Base-by-base conservation (phyloP, 352 stramenopile genomes). In the Pythium utonaiense region DNA sequence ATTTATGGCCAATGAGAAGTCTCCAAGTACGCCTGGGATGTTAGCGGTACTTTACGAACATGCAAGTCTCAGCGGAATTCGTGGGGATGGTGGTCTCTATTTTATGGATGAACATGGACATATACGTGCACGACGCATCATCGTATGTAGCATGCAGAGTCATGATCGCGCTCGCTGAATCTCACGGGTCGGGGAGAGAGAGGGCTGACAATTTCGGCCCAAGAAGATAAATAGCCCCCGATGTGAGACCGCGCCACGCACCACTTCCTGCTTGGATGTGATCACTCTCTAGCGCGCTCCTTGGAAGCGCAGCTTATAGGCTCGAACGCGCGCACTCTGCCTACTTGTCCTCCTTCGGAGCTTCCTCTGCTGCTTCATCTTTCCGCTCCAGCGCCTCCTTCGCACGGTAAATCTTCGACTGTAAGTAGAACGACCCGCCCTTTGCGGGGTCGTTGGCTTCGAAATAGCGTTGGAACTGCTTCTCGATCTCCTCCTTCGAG, bases 381-480 rank as follows among this genome's bases (percentile, higher is more conserved):
- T 77, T 72, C 44, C 16, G 36, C 52, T 93, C 80, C 34, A 97
- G 73, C 47, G 84, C 84, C 74, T 97, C 90, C 66, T 94, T 95
- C 13, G 90, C 89, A 47, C 89, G 77, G 69, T 82, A 97, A 63
- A 97, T 93, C 76, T 97, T 97, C 55, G 86, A 96, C 70, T 97
- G 90, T 44, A 97, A 56, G 67, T 97, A 97, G 69, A 96, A 97
- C 31, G 89, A 97, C 27, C 90, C 90, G 31, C 89, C 90, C 61
- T 95, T 96, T 42, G 76, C 73, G 12, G 90, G 89, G 62, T 96
- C 88, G 62, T 97, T 97, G 12, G 83, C 78, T 62, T 96, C 83
- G 47, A 94, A 95, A 60, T 93, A 92, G 56, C 79, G 73, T 67
- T 87, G 83, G 57, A 93, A 96, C 67, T 93, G 85, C 72, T 95